A percentile compares a stretch with the other conserved stretches of the same genome.
These are phyloP conservation scores for Adenanthera pavonina DNA, from an alignment of 306 rosid species.

Conservation along the genomic window DNA sequence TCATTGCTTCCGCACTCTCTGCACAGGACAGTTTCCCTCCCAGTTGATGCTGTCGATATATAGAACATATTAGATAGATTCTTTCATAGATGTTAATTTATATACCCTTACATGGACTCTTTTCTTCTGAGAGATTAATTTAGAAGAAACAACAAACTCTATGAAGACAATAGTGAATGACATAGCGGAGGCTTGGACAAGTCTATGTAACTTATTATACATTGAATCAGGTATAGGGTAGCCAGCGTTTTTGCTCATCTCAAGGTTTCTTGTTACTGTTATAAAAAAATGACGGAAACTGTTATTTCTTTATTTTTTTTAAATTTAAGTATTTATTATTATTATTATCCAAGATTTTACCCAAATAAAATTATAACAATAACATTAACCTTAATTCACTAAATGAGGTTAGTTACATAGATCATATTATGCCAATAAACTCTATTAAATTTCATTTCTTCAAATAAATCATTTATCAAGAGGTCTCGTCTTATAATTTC, in stretches of 20 bases:
- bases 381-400: too few species aligned
- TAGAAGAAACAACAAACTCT: background rate
- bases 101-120: slow-evolving; percentile 48
- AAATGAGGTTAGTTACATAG: too few species aligned
- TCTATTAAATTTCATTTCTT: too few species aligned
- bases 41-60: slow-evolving; percentile 83
- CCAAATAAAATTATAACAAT: too few species aligned
- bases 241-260: background rate
- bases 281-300: background rate
- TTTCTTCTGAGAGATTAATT: slow-evolving; percentile 4
- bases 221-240: slow-evolving; percentile 2
- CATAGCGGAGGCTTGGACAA: slow-evolving; percentile 34
- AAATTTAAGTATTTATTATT: too few species aligned
- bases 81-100: slow-evolving; percentile 50
- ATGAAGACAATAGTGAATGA: slow-evolving; percentile 19
- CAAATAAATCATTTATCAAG: too few species aligned
- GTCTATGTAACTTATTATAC: slow-evolving; percentile 13
- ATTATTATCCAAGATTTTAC: too few species aligned
- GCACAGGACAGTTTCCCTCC: slow-evolving; percentile 81
- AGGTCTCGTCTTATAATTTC: too few species aligned
- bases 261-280: background rate
- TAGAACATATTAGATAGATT: slow-evolving; percentile 56
- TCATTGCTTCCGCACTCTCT: slow-evolving; percentile 66
- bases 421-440: too few species aligned
- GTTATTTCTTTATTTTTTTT: background rate